Base-by-base conservation (phyloP, 176 grass and related monocot genomes). In the Coix lacrymajobi region DNA sequence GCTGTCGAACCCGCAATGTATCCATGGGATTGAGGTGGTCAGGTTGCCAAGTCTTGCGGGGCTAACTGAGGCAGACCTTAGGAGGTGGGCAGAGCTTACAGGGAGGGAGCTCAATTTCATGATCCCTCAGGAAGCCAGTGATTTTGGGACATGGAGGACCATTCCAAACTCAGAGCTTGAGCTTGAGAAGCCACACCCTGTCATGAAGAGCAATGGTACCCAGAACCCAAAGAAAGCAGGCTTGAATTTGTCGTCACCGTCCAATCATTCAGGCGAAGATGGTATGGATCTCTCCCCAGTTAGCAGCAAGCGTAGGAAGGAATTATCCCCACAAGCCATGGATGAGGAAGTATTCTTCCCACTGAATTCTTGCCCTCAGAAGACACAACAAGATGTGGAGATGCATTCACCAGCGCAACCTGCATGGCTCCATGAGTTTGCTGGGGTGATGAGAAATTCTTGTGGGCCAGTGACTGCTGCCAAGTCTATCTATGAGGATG, bases 401-500 rank as follows among this genome's bases (percentile, higher is more conserved):
- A 96, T 94, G 89, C 93, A 92, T 40, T 85, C 85, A 30, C 37
- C 24, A 12, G 62, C 45, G 7, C 82, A 81, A 62, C 89, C 96
- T 58, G 69, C 81, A 5, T 99, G 96, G 96, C 17, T 84, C 81
- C 86, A 90, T 2, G 89, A 96, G 44, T 99, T 99, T 36, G 83
- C 66, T 2, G 96, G 96, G 69, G 93, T 87, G n/a, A 99, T 99
- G 96, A 99, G 75, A 72, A 84, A 92, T 19, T 75, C 83, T 22
- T 76, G 52, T 1, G 96, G 96, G 5, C 96, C 96, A 12, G 91
- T 95, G 74, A 96, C 91, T 46, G 96, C 96, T 11, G 91, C 93
- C 6, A 99, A 96, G 82, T 93, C 96, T 7, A 94, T 99, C 44
- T 99, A 96, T 2, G 96, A 99, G 79, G 96, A 99, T 78, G 93